Evolutionary conservation across 2,329 filamentous ascomycete genomes (phyloP), one percentile per base, ranked within the genome.

Genomic region (Cryphonectria naterciae): DNA sequence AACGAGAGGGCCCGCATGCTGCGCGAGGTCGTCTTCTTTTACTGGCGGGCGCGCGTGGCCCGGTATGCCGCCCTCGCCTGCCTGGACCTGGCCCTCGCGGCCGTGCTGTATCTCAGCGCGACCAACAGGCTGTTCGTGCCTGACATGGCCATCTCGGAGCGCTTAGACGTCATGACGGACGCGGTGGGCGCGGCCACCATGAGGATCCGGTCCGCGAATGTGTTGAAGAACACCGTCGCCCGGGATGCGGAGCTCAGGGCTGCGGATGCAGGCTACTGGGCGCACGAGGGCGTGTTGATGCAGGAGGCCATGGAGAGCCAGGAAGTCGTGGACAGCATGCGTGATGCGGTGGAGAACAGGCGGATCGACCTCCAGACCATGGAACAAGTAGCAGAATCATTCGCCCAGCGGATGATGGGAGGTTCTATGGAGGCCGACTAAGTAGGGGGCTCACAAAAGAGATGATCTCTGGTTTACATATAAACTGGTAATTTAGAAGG

Each of bases 191-290:
- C 81, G 6, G 85, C 88, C 17, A 87, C 90, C 78, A 86, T 88
- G 68, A 94, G 91, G 79, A 79, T 97, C 72, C 90, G 88, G 75
- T 93, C 92, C 0, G 82, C 93, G 52, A 92, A 89, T 10, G 89
- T 97, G 70, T 83, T 97, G 62, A 89, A 92, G 78, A 98, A 98
- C 82, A 93, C 93, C 2, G 87, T 93, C 22, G 85, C 92, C 70
- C 84, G 95, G 69, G 93, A 98, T 81, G 86, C 88, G 73, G 87
- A 87, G 60, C 82, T 98, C 79, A 88, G 94, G 71, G 84, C 81
- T 2, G 86, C 87, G 70, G 87, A 87, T 65, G 87, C 91, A 75
- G 86, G 85, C 22, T 98, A 98, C 81, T 98, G 95, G 95, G 83
- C 85, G 13, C 91, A 91, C 61, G 93, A 98, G 82, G 91, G 89